phyloP scores from a whole-genome alignment of 441 rosid genomes.

The Pelargonium fulgidum region DNA sequence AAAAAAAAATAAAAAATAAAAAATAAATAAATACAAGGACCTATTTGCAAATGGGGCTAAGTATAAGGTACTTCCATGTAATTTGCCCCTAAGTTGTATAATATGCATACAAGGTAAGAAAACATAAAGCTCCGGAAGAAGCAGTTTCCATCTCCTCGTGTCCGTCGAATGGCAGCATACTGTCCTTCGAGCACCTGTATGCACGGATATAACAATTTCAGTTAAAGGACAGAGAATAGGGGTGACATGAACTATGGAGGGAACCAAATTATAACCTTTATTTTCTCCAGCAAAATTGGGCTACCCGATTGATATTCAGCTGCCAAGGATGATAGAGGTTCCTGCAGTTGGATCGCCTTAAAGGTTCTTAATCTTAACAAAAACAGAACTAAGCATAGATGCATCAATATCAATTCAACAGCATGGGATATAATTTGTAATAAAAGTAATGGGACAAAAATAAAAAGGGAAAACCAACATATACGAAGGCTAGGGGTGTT shows the following conservation, averaged over 20 bases:
- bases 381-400: background rate
- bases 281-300: slow-evolving; percentile 72
- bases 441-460: too few relatives aligned
- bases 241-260: background rate
- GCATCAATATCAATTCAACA: background rate
- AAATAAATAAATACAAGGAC: too few relatives aligned
- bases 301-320: slow-evolving; percentile 75
- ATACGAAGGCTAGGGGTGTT: too few relatives aligned
- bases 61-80: background rate
- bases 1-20: too few relatives aligned
- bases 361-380: slow-evolving; percentile 10
- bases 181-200: slow-evolving; percentile 50
- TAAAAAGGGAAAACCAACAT: too few relatives aligned
- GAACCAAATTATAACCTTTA: slow-evolving; percentile 40
- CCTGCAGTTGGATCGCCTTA: slow-evolving; percentile 35
- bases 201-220: slow-evolving; percentile 16
- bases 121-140: slow-evolving; percentile 88
- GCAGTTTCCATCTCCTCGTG: slow-evolving; percentile 94
- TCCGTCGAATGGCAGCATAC: slow-evolving; percentile 65
- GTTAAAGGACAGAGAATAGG: background rate
- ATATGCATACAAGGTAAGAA: slow-evolving; percentile 62
- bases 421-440: too few relatives aligned
- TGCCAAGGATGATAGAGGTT: slow-evolving; percentile 60
- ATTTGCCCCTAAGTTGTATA: background rate
- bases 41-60: too few relatives aligned